Base-by-base conservation (phyloP, 371 early-diverging fungal species). In the Nematocida homosporus region DNA sequence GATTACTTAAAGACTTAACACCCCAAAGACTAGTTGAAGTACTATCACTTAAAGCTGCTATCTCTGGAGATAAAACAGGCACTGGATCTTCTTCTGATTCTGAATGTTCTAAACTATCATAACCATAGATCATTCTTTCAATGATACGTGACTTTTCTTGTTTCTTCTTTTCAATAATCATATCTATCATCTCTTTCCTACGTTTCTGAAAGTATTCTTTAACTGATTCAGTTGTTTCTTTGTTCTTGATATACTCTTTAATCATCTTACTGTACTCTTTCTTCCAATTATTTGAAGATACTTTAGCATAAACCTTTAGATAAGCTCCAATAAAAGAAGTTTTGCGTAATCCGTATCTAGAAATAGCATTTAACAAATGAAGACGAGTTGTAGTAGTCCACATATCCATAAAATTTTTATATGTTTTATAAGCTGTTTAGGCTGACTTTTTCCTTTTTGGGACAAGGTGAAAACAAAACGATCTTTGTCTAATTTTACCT, bases 71-170 rank as follows among this genome's bases (percentile, higher is more conserved):
- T 4, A 61, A 20, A 18, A 53, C 40, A 29, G 8, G 30, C 37
- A 40, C 47, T 32, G 52, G 4, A 2, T 68, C 69, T 23, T 61
- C 60, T 29, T 51, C 50, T 72, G 60, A 60, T 10, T 72, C 63
- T 34, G 67, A 67, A 23, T 50, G 52, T 30, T 72, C 75, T 35
- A 72, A 38, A 55, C 52, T 72, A 27, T 72, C 75, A 44, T 72
- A 72, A 25, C 75, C 75, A 35, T 72, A 72, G 6, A 72, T 72
- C 75, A 72, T 72, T 72, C 75, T 72, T 63, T 72, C 75, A 25
- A 72, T 72, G 25, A 72, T 61, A 25, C 50, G 50, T 4, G n/a
- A n/a, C 30, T 72, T 72, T 27, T 72, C 75, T 63, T 72, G 38
- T 30, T 50, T 72, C 37, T 72, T 72, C 40, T 72, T 72, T 50